These are phyloP conservation scores for Nakazawaea wickerhamii DNA, from an alignment of 805 yeast genomes.

Conservation along the genomic window DNA sequence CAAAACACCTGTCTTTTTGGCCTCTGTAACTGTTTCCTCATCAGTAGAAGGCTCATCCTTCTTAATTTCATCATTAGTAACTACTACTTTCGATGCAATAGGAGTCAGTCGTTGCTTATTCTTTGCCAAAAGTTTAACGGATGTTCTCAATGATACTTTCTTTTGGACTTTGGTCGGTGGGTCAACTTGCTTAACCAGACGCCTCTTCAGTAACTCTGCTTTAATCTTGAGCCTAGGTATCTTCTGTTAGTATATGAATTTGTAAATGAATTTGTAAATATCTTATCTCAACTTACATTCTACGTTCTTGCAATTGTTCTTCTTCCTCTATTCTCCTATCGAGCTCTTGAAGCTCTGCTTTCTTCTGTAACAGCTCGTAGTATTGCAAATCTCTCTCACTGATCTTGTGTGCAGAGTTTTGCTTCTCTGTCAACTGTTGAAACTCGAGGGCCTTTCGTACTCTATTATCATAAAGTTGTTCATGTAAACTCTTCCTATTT, in stretches of 20 bases:
- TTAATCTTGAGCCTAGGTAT: neutral
- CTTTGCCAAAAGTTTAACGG: neutral
- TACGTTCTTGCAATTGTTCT: constrained; percentile 10
- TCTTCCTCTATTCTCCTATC: constrained; percentile 18
- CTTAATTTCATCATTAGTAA: neutral
- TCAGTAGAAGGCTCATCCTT: neutral
- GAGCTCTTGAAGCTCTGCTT: constrained; percentile 21
- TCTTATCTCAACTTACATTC: constrained; percentile 13
- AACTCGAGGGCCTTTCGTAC: constrained; percentile 22
- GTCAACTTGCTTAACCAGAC: too few relatives aligned
- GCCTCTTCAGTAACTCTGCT: neutral
- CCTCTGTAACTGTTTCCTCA: neutral
- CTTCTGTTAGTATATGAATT: neutral
- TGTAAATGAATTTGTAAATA: neutral
- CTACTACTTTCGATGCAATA: too few relatives aligned
- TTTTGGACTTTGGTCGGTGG: neutral
- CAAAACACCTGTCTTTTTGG: neutral
- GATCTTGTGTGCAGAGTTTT: constrained; percentile 37
- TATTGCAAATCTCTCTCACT: constrained; percentile 31
- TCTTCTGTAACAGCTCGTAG: constrained; percentile 22
- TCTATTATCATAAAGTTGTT: constrained; percentile 36
- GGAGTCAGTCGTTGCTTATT: too few relatives aligned
- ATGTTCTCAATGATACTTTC: neutral
- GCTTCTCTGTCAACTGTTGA: constrained; percentile 28
- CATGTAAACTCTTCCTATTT: constrained; percentile 34